Percentiles rank a stretch among this genome's conserved stretches.
Conservation (phyloP, 768 basidiomycete species). For the Boletus edulis region DNA sequence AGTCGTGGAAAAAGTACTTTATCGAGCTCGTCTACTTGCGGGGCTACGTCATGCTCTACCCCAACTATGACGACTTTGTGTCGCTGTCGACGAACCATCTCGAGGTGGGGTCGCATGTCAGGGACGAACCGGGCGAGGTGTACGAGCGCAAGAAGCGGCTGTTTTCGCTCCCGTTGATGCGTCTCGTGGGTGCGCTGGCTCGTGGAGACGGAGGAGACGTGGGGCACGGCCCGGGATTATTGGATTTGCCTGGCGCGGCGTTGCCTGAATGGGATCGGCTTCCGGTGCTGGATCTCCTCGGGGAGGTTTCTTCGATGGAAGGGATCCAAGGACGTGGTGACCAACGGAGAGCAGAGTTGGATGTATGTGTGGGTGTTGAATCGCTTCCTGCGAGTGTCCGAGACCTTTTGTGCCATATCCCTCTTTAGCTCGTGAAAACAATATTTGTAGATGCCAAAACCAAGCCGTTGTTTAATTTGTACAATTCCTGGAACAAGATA, state of each 20-base stretch:
- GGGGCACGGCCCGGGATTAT: conserved; percentile 32
- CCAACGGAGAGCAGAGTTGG: conserved; percentile 33
- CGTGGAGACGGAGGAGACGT: conserved; percentile 5
- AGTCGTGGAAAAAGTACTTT: conserved; percentile 88
- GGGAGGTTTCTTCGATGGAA: conserved; percentile 38
- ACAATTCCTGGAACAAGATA: conserved; percentile 19
- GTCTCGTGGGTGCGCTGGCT: conserved; percentile 23
- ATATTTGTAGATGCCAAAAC: background rate
- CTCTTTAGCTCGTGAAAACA: conserved; percentile 4
- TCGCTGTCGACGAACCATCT: conserved; percentile 91
- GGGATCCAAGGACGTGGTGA: conserved; percentile 35
- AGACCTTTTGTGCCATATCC: conserved; percentile 20
- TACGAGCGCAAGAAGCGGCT: conserved; percentile 55
- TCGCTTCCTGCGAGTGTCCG: conserved; percentile 23
- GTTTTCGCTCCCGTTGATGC: conserved; percentile 73
- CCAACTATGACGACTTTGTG: conserved; percentile 68
- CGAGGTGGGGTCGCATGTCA: conserved; percentile 81
- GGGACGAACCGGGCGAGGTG: conserved; percentile 44
- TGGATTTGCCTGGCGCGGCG: conserved; percentile 55
- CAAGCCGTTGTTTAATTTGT: conserved; percentile 15
- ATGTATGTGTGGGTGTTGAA: conserved; percentile 26
- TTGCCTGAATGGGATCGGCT: conserved; percentile 55
- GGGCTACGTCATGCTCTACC: conserved; percentile 88
- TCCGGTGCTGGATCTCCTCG: conserved; percentile 71
- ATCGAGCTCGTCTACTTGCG: conserved; percentile 82